Evolutionary conservation across 2,329 filamentous ascomycete genomes (phyloP), one percentile per base, ranked within the genome.

Genomic region (Penicillium sp.): DNA sequence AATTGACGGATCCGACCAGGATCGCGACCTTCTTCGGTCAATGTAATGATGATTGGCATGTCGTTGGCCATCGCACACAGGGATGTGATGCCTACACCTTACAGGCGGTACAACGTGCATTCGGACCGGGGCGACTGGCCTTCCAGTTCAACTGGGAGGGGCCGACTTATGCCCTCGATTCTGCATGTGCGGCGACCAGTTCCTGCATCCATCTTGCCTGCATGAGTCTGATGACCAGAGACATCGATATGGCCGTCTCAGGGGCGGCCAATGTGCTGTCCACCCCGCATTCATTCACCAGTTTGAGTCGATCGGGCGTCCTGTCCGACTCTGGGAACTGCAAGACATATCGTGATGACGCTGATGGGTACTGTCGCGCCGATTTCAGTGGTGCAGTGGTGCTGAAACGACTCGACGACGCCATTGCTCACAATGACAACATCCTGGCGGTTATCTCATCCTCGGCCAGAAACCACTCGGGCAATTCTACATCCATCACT

Each of bases 241-340:
- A 41, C 2, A 20, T 20, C 54, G 90, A 94, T 66, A 91, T 87
- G 7, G 90, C 88, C 1, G 84, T 91, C 29, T 88, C 89, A 2
- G 90, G 90, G 49, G 90, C 90, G 52, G 75, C 89, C 13, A 91
- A 89, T 44, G 36, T 68, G 4, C 80, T 91, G 70, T 91, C 88
- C 46, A 90, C 71, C 86, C 89, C 0, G 88, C 91, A 69, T 89
- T 88, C 76, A 90, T 89, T 73, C 18, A 80, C 86, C 7, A 88
- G 87, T 60, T 76, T 49, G 13, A 34, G 46, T 91, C 3, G 86
- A 84, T 64, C 83, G 86, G 59, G 66, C 21, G 68, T 69, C 32
- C 49, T 68, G 7, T 66, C 64, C 5, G 51, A 57, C 9, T 63
- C 56, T 7, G 79, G 79, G 0, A 67, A 73, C 17, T 83, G 80